A percentile compares a stretch with the other conserved stretches of the same genome.
phyloP scores from a whole-genome alignment of 208 protist genomes.

The Blastocrithidia nonstop region DNA sequence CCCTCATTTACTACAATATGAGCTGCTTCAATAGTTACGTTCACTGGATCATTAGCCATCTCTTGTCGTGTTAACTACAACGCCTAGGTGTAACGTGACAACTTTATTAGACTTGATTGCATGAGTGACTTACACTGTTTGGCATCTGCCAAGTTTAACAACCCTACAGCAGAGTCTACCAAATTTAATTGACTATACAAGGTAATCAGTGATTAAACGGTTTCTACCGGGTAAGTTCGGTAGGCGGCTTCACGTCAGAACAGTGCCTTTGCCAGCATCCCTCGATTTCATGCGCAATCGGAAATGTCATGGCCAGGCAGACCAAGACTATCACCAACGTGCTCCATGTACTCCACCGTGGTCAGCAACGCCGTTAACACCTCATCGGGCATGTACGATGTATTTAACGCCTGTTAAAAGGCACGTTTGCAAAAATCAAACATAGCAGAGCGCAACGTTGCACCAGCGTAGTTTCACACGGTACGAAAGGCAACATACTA shows the following conservation, averaged over 20 bases:
- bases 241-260: slow-evolving; percentile 79
- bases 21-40: background rate
- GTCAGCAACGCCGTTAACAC: slow-evolving; percentile 46
- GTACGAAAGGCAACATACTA: slow-evolving; percentile 55
- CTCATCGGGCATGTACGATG: slow-evolving; percentile 49
- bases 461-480: slow-evolving; percentile 57
- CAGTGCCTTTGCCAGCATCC: slow-evolving; percentile 78
- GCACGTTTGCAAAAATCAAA: slow-evolving; percentile 45
- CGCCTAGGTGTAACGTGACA: slow-evolving; percentile 56
- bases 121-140: slow-evolving; percentile 37
- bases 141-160: slow-evolving; percentile 47
- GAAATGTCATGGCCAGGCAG: slow-evolving; percentile 45
- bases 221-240: slow-evolving; percentile 39
- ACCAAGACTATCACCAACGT: slow-evolving; percentile 48
- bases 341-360: slow-evolving; percentile 80
- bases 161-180: slow-evolving; percentile 58
- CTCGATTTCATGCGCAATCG: slow-evolving; percentile 68
- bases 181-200: slow-evolving; percentile 71
- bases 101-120: slow-evolving; percentile 64
- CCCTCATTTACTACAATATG: background rate
- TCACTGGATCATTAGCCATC: slow-evolving; percentile 23
- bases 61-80: slow-evolving; percentile 53
- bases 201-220: slow-evolving; percentile 61
- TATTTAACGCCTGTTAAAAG: slow-evolving; percentile 39
- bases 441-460: slow-evolving; percentile 31